phyloP scores from a whole-genome alignment of 352 stramenopile genomes.

The Plasmopara halstedii region DNA sequence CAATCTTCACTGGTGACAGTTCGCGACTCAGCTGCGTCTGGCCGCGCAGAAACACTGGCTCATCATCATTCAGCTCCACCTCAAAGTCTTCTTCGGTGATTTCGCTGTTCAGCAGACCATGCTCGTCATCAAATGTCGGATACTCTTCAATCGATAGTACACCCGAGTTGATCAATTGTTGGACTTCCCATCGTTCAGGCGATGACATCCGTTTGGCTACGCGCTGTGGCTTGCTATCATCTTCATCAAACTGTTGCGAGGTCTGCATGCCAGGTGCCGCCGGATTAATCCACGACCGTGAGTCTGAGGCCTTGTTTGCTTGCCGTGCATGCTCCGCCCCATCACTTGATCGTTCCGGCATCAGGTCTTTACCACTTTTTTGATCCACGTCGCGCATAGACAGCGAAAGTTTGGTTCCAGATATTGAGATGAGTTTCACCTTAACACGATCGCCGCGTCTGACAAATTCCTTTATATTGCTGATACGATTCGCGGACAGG shows the following conservation, averaged over 20 bases:
- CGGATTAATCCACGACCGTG: constrained; percentile 79
- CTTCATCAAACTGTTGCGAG: constrained; percentile 49
- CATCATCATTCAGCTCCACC: constrained; percentile 95
- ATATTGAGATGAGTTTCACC: constrained; percentile 95
- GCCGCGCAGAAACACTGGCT: constrained; percentile 95
- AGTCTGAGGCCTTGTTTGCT: constrained; percentile 41
- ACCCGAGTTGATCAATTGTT: constrained; percentile 97
- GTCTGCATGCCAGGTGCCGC: constrained; percentile 77
- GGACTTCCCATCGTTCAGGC: constrained; percentile 95
- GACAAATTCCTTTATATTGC: constrained; percentile 85
- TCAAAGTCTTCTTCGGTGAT: constrained; percentile 84
- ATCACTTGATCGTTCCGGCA: constrained; percentile 84
- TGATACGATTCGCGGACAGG: constrained; percentile 80
- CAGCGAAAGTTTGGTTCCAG: constrained; percentile 86
- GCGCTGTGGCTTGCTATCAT: constrained; percentile 65
- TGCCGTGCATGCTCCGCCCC: constrained; percentile 44
- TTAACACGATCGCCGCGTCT: constrained; percentile 88
- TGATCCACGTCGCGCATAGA: constrained; percentile 98
- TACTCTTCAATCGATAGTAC: constrained; percentile 98
- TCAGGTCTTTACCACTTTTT: constrained; percentile 89
- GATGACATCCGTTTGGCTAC: constrained; percentile 89
- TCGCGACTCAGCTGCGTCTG: constrained; percentile 90
- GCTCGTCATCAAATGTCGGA: constrained; percentile 95
- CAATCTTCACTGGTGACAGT: constrained; percentile 95
- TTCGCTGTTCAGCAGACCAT: constrained; percentile 71